phyloP scores from a whole-genome alignment of 495 filamentous ascomycete species.

The Hypoxylon intermedium region DNA sequence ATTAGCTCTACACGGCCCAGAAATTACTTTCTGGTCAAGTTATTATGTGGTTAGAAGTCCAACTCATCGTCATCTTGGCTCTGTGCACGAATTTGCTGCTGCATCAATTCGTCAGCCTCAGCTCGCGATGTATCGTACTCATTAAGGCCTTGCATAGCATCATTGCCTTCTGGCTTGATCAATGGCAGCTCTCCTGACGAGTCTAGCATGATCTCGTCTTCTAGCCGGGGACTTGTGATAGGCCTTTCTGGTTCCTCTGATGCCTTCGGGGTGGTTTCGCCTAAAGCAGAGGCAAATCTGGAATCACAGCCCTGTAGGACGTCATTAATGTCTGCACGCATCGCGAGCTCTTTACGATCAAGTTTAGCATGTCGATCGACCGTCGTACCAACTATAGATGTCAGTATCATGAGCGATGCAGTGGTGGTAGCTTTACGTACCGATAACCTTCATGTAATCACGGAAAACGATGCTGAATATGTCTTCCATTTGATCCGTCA shows the following conservation, averaged over 20 bases:
- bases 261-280: not conserved
- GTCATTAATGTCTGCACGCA: conserved; percentile 7
- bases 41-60: too few relatives aligned
- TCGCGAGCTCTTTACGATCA: conserved; percentile 5
- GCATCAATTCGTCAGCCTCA: too few relatives aligned
- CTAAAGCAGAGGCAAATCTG: conserved; percentile 3
- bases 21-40: too few relatives aligned
- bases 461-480: conserved; percentile 50
- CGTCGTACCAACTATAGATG: not conserved
- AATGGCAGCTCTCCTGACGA: too few relatives aligned
- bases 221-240: too few relatives aligned
- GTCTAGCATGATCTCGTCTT: too few relatives aligned
- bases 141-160: too few relatives aligned
- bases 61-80: too few relatives aligned
- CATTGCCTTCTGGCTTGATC: too few relatives aligned
- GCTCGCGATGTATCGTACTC: too few relatives aligned
- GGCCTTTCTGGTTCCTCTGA: not conserved
- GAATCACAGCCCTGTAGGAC: conserved; percentile 7
- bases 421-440: not conserved
- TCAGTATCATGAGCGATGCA: conserved; percentile 5
- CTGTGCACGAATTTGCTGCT: too few relatives aligned
- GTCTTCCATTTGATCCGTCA: conserved; percentile 50
- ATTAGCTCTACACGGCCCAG: too few relatives aligned
- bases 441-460: conserved; percentile 54
- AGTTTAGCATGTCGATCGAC: not conserved